Evolutionary conservation across 352 stramenopile genomes (phyloP), one percentile per base, ranked within the genome.

Genomic region (Hyaloperonospora brassicae): DNA sequence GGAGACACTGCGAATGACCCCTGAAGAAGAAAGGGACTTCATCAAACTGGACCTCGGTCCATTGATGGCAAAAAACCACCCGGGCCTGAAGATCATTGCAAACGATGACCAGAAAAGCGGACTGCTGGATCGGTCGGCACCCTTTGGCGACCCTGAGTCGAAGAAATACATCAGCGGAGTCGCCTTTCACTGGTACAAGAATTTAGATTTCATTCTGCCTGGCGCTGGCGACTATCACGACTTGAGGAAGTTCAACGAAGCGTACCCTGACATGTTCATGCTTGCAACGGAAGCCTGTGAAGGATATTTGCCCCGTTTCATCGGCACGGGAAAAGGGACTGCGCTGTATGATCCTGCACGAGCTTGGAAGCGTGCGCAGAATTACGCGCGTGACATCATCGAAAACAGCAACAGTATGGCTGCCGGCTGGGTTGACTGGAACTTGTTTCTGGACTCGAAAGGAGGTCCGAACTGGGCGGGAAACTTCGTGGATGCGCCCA

Each of bases 361-460:
- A 59, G 45, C 58, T 62, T 95, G 83, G 82, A 55, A 72, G 8
- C 75, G 84, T 14, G 83, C 61, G 11, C 76, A 96, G 51, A 75
- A 81, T 50, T 87, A 93, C 42, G 75, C 72, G 12, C 79, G 83
- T 35, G 84, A 95, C 57, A 90, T 96, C 44, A 86, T 96, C 45
- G 72, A 83, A 55, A 84, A 95, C 64, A 40, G 95, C 14, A 79
- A 74, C 45, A 93, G 84, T 64, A 79, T 77, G 54, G 78, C 82
- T 1, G 62, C 64, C 7, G 83, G 81, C 5, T 96, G 85, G 84
- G 87, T 62, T 5, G 84, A 96, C 67, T 96, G 87, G 85, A 96
- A 96, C 57, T 42, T 96, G 8, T 62, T 73, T 42, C 69, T 96
- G 7, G 66, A 90, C 62, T 79, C 72, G 31, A 62, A 52, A 8